These are phyloP conservation scores for Vanrija sp. DNA, from an alignment of 1,284 basidiomycete genomes.

Conservation along the genomic window DNA sequence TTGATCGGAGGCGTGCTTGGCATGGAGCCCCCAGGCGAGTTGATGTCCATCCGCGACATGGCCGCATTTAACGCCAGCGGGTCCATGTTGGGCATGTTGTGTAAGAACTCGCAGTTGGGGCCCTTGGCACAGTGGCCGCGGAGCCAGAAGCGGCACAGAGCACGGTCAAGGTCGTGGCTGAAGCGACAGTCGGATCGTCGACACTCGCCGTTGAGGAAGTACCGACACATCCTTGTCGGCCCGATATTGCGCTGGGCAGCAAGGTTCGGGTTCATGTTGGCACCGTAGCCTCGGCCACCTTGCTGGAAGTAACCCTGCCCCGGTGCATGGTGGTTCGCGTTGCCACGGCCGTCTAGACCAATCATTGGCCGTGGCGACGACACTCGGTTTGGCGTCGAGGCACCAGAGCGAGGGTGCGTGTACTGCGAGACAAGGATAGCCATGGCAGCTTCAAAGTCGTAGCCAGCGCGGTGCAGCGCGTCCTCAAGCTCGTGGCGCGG, in stretches of 20 bases:
- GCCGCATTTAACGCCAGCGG: conserved; percentile 54
- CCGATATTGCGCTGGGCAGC: conserved; percentile 52
- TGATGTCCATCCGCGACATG: conserved; percentile 64
- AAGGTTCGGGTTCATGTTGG: conserved; percentile 32
- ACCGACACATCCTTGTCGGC: conserved; percentile 74
- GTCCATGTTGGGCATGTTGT: conserved; percentile 67
- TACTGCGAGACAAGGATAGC: conserved; percentile 77
- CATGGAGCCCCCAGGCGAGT: conserved; percentile 49
- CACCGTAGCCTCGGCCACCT: conserved; percentile 35
- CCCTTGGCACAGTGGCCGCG: conserved; percentile 93
- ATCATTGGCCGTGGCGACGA: conserved; percentile 34
- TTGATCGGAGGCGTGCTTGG: conserved; percentile 25
- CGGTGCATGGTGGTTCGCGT: conserved; percentile 22
- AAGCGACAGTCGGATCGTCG: conserved; percentile 94
- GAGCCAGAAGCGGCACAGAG: conserved; percentile 95
- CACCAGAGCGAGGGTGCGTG: conserved; percentile 41
- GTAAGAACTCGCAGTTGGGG: conserved; percentile 71
- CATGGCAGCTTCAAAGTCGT: conserved; percentile 93
- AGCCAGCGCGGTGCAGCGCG: conserved; percentile 77
- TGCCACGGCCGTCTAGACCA: conserved; percentile 25
- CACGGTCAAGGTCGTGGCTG: conserved; percentile 87
- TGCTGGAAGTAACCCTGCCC: conserved; percentile 43
- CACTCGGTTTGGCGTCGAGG: conserved; percentile 43
- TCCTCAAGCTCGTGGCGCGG: conserved; percentile 89
- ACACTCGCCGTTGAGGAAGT: conserved; percentile 95